Conservation (phyloP, 305 asterid genomes). For the Lippia alba region DNA sequence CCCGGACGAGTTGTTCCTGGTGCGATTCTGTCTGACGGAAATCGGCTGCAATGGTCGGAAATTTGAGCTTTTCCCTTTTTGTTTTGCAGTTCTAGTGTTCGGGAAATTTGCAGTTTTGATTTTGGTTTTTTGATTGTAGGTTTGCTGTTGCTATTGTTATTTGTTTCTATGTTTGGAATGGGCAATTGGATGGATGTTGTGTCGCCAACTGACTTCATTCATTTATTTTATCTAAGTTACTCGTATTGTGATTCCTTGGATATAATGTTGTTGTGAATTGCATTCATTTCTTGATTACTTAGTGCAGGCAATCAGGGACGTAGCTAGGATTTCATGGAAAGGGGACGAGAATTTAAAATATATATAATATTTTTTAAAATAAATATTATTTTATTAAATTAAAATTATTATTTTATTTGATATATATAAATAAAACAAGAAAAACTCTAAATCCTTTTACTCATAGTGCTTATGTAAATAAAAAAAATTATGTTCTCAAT, state of each 20-base stretch:
- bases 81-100: background rate
- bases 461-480: too few relatives aligned
- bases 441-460: too few relatives aligned
- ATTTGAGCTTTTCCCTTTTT: background rate
- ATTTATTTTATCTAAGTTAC: background rate
- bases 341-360: too few relatives aligned
- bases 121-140: slow-evolving; percentile 47
- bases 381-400: too few relatives aligned
- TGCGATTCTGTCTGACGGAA: slow-evolving; percentile 69
- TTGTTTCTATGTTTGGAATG: slow-evolving; percentile 67
- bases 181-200: slow-evolving; percentile 69
- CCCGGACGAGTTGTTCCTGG: slow-evolving; percentile 84
- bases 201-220: slow-evolving; percentile 41
- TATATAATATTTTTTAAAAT: too few relatives aligned
- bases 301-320: slow-evolving; percentile 89
- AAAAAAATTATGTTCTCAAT: too few relatives aligned
- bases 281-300: slow-evolving; percentile 13
- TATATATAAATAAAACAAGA: too few relatives aligned
- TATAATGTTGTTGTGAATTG: slow-evolving; percentile 7
- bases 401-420: too few relatives aligned
- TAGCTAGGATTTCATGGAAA: too few relatives aligned
- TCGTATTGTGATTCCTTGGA: background rate
- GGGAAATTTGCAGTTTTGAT: too few relatives aligned
- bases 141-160: slow-evolving; percentile 52
- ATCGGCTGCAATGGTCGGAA: slow-evolving; percentile 84